These are phyloP conservation scores for Neofusicoccum cordaticola DNA, from an alignment of 2,329 filamentous ascomycete species.

Conservation along the genomic window DNA sequence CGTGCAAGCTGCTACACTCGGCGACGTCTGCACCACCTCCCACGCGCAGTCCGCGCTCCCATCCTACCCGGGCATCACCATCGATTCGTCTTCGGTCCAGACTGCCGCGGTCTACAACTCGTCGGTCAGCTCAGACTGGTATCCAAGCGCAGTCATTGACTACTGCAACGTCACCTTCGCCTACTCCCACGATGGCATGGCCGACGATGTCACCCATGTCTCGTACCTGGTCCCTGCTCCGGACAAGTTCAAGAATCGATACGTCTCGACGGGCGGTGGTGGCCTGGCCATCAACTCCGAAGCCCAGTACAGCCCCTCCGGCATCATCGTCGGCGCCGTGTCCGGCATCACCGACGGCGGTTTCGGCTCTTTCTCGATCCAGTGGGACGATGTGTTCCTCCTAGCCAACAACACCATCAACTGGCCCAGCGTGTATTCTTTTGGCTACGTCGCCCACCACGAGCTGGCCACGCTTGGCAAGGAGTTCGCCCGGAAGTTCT, in stretches of 20 bases:
- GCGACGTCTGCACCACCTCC: not conserved
- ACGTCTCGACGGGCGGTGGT: conserved; percentile 46
- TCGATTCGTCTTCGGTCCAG: conserved; percentile 39
- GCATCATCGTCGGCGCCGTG: conserved; percentile 47
- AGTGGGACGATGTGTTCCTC: conserved; percentile 34
- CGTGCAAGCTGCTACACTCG: not conserved
- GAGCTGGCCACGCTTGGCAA: conserved; percentile 54
- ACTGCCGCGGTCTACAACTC: conserved; percentile 35
- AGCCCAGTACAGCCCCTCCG: conserved; percentile 35
- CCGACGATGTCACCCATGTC: conserved; percentile 25
- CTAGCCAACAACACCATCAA: conserved; percentile 50
- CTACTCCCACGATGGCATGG: conserved; percentile 43
- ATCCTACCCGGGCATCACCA: conserved; percentile 31
- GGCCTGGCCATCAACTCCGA: conserved; percentile 46
- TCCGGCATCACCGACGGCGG: conserved; percentile 51
- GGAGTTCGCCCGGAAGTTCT: conserved; percentile 42
- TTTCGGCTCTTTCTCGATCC: conserved; percentile 47
- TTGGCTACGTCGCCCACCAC: conserved; percentile 50
- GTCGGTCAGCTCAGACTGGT: conserved; percentile 28
- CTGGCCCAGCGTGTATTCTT: conserved; percentile 50
- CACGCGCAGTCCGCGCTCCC: not conserved
- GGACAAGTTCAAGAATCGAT: conserved; percentile 45
- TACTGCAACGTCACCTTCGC: conserved; percentile 50
- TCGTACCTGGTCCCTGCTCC: conserved; percentile 47
- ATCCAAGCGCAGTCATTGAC: conserved; percentile 26